Evolutionary conservation across 768 basidiomycete genomes (phyloP), one percentile per base, ranked within the genome.

Genomic region (Podaxis carcinomalis): DNA sequence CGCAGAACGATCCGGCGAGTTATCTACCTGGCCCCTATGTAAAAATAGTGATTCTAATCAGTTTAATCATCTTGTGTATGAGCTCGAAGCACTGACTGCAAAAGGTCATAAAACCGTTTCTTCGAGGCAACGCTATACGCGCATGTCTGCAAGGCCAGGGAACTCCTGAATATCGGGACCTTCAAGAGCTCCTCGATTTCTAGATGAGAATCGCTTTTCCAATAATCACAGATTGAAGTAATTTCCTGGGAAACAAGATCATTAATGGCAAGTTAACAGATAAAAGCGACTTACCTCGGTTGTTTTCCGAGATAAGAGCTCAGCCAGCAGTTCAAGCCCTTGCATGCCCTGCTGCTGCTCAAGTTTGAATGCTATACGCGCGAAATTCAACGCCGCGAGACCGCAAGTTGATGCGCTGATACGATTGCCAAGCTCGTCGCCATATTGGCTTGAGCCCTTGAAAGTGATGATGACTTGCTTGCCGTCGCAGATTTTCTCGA

Each of bases 361-460:
- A 36, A 86, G 62, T 36, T 21, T 62, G 61, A 64, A 68, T 7
- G 79, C 73, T 5, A 84, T 65, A 56, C 85, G 76, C 10, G 81
- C 84, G 62, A 85, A 87, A 67, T 89, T 88, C 67, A 89, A 70
- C 1, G 84, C 82, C 23, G 88, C 87, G 25, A 90, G 75, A 16
- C 88, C 88, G 62, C 87, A 89, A 2, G 86, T 79, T 44, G 87
- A 69, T 54, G 65, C 64, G 37, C 70, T 82, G 32, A 70, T 69
- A 4, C 78, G 59, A 16, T 37, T 55, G 13, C 59, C 59, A 4
- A 61, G 75, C 10, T 77, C 75, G n/a, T 71, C 71, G 1, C 59
- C 64, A 61, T 87, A 89, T 64, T 88, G 87, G 49, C 86, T 82
- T 11, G 82, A 78, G 16, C 85, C 82, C 4, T 66, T 69, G 62